Evolutionary conservation across 352 stramenopile genomes (phyloP).

Genomic region (Phytopythium chamaehyphon): DNA sequence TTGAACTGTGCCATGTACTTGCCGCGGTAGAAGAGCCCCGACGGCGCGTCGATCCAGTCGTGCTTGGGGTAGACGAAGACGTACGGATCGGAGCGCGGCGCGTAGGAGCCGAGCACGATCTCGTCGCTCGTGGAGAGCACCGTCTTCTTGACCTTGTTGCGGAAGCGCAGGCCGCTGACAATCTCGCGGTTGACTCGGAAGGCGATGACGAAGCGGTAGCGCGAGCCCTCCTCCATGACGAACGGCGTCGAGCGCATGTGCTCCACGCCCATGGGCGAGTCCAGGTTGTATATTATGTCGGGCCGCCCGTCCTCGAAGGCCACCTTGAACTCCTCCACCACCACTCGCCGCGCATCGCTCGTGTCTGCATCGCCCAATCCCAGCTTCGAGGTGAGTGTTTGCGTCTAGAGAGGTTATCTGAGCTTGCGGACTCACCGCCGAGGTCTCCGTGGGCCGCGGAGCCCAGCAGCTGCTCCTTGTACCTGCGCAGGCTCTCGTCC

Average conservation of each 20-base stretch:
- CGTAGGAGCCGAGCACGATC: constrained; percentile 84
- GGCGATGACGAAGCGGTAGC: constrained; percentile 80
- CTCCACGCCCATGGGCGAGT: constrained; percentile 60
- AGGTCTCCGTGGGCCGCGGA: constrained; percentile 73
- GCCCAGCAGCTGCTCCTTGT: constrained; percentile 84
- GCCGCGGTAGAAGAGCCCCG: constrained; percentile 83
- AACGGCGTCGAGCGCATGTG: constrained; percentile 76
- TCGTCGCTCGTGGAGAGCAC: constrained; percentile 70
- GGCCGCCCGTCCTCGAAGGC: constrained; percentile 70
- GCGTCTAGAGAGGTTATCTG: neutral
- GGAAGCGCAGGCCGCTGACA: constrained; percentile 80
- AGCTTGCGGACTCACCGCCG: constrained; percentile 37
- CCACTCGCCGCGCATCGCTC: constrained; percentile 58
- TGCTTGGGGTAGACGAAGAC: constrained; percentile 79
- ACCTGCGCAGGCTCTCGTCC: constrained; percentile 78
- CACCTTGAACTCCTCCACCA: constrained; percentile 85
- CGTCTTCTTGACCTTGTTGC: constrained; percentile 85
- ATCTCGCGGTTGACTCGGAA: constrained; percentile 87
- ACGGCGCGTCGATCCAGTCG: constrained; percentile 81
- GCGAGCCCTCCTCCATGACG: constrained; percentile 62
- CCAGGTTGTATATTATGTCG: constrained; percentile 69
- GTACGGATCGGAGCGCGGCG: constrained; percentile 64
- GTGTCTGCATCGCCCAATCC: too few species aligned
- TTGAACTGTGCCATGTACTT: constrained; percentile 82
- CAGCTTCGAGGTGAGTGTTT: too few species aligned